Conservation (phyloP, 2,329 filamentous ascomycete species). For the Calycina herbarum region DNA sequence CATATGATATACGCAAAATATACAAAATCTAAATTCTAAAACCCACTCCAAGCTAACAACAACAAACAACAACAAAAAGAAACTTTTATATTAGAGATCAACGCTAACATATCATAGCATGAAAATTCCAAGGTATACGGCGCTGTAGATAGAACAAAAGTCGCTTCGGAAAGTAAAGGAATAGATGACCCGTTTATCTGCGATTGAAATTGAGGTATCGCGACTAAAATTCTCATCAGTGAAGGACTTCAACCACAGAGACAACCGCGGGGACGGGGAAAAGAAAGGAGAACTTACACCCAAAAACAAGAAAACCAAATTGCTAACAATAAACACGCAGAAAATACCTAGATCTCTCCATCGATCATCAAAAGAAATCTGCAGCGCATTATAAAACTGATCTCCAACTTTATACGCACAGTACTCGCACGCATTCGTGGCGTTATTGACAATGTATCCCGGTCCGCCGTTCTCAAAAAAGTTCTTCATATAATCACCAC, state of each 20-base stretch:
- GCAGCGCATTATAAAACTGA: conserved; percentile 71
- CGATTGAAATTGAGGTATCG: conserved; percentile 48
- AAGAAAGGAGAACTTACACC: conserved; percentile 35
- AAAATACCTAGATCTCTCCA: conserved; percentile 86
- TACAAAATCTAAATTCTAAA: no score
- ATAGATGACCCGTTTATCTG: conserved; percentile 32
- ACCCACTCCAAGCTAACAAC: no score
- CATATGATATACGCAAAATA: no score
- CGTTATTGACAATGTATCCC: conserved; percentile 70
- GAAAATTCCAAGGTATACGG: not conserved
- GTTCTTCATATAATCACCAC: conserved; percentile 71
- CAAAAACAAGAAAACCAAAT: conserved; percentile 65
- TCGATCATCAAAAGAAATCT: conserved; percentile 64
- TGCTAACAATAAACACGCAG: conserved; percentile 72
- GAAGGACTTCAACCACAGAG: not conserved
- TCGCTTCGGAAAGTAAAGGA: no score
- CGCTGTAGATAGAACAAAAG: not conserved
- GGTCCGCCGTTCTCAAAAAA: conserved; percentile 69
- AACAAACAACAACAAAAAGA: no score
- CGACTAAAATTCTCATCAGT: conserved; percentile 28
- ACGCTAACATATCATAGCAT: not conserved
- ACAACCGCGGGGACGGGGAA: not conserved
- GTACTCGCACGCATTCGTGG: conserved; percentile 70
- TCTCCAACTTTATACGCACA: conserved; percentile 81
- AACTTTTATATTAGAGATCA: not conserved